Evolutionary conservation across 2,329 filamentous ascomycete species (phyloP), one percentile per base, ranked within the genome.

Genomic region (Xylaria sp.): DNA sequence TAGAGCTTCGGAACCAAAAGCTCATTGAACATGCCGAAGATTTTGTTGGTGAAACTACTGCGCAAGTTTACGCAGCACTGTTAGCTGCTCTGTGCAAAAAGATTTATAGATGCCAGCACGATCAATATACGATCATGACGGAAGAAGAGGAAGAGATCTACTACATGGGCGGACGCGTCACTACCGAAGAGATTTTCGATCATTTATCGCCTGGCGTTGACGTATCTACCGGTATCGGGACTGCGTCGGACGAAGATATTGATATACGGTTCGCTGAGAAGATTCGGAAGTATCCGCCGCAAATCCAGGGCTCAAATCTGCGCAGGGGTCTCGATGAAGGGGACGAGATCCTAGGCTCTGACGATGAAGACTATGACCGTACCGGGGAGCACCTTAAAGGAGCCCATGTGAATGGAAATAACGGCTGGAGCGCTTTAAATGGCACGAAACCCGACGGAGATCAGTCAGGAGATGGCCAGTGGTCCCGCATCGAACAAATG

Each of bases 1-100:
- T 98, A 10, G 90, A 92, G 59, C 85, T 97, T 71, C 92, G 95
- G 66, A 97, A 94, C 75, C 87, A 91, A 72, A 89, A 90, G 23
- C 89, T 98, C 2, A 89, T 91, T 62, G 85, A 89, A n/a, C 88
- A 94, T 66, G 93, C 90, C 0, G 86, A 90, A 61, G 88, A 92
- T 63, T 85, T 88, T 39, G 86, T 96, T 23, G 92, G 94, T 54
- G 85, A 90, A 50, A 89, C 88, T 1, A 97, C 94, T 0, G 90
- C 91, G 0, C 86, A 91, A 69, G 89, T 98, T 1, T 98, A 97
- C 78, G 89, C 88, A 46, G 87, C 90, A 15, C 84, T 97, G 20
- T 85, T 98, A 13, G 86, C 87, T 62, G 85, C 89, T 9, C 81
- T 97, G 56, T 93, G 95, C 72, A 85, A 87, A 34, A 89, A 91